Base-by-base conservation (phyloP, 2,329 filamentous ascomycete species). In the Stagonosporopsis tanaceti region DNA sequence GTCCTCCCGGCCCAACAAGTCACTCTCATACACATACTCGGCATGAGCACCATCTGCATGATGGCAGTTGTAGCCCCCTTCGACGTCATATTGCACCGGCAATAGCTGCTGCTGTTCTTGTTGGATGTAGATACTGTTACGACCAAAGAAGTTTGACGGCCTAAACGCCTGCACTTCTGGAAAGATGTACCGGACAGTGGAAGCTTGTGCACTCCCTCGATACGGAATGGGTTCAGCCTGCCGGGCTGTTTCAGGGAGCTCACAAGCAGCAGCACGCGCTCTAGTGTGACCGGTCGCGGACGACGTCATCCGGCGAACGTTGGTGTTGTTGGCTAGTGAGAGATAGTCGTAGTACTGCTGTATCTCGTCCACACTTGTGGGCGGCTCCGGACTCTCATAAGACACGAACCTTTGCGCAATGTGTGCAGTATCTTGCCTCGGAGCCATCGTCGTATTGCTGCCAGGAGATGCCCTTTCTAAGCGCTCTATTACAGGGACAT, bases 321-420 rank as follows among this genome's bases (percentile, higher is more conserved):
- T 20, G n/a, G 20, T 12, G 20, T 20, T 3, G 20, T 22, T 24
- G 20, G 22, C 20, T 24, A 2, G 47, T 32, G 69, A 63, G 1
- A 57, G 60, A 17, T 67, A 50, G 27, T 72, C 65, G 53, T 70
- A 74, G 32, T 69, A 54, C 53, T 66, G 65, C 50, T 75, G 53
- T 14, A 71, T 57, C 44, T 47, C 64, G 22, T 57, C 63, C 11
- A 72, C 58, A 30, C 69, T 68, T 20, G 69, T 71, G 6, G 70
- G 71, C 5, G 46, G 57, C 22, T 60, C 54, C 38, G 59, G 50
- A 7, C 61, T 56, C 11, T 12, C 27, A 17, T 54, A 42, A 14
- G 20, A 25, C 5, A 30, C 1, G 1, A 34, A 1, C 2, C 17
- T 15, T 2, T 32, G 22, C 14, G 38, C 24, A 4, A 15, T 22